A percentile compares a stretch with the other conserved stretches of the same genome.
phyloP scores from a whole-genome alignment of 208 protist genomes.

The Trypanosoma mega region DNA sequence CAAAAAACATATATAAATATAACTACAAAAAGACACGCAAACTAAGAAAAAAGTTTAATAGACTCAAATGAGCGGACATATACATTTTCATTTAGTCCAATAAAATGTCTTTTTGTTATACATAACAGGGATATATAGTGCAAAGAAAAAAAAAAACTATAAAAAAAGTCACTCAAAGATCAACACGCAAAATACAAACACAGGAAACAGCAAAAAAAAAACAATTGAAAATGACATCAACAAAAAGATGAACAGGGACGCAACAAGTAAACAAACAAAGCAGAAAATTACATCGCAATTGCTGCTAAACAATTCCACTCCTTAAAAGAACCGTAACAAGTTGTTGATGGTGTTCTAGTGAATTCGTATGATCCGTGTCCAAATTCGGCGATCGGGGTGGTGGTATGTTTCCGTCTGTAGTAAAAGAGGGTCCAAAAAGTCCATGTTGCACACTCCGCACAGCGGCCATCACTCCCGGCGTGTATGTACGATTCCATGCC shows the following conservation, averaged over 20 bases:
- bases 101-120: background rate
- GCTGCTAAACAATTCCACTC: conserved; percentile 15
- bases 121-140: background rate
- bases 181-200: background rate
- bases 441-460: conserved; percentile 22
- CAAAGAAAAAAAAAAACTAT: conserved; percentile 5
- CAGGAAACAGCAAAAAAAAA: conserved; percentile 3
- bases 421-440: conserved; percentile 25
- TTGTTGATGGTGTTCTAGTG: conserved; percentile 21
- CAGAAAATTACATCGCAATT: background rate
- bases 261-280: background rate
- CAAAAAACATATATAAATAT: too few relatives aligned
- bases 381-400: background rate
- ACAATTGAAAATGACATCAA: conserved; percentile 19
- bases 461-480: conserved; percentile 11
- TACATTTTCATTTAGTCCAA: background rate
- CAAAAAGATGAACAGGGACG: conserved; percentile 12
- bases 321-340: conserved; percentile 12
- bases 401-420: conserved; percentile 20
- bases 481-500: conserved; percentile 15
- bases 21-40: too few relatives aligned
- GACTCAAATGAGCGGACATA: too few relatives aligned
- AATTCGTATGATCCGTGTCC: background rate
- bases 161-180: too few relatives aligned
- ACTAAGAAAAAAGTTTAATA: too few relatives aligned